Conservation (phyloP, 805 yeast species). For the Wickerhamomyces strasburgensis region DNA sequence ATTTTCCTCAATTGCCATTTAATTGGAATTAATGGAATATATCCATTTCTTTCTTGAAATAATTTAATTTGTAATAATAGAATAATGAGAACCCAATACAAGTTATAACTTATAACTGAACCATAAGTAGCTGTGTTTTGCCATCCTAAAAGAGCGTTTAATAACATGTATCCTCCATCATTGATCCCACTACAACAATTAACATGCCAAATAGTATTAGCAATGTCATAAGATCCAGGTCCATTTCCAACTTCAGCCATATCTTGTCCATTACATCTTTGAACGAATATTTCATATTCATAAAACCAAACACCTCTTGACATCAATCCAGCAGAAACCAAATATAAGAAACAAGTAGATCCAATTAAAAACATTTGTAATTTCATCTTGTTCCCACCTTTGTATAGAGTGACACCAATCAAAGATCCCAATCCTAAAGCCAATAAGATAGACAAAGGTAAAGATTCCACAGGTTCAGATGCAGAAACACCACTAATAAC, state of each 20-base stretch:
- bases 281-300: slow-evolving; percentile 72
- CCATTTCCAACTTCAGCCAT: slow-evolving; percentile 87
- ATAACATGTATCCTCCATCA: slow-evolving; percentile 90
- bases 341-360: slow-evolving; percentile 76
- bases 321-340: slow-evolving; percentile 84
- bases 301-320: slow-evolving; percentile 90
- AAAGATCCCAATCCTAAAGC: slow-evolving; percentile 59
- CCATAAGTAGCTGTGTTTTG: slow-evolving; percentile 91
- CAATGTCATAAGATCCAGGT: slow-evolving; percentile 85
- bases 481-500: slow-evolving; percentile 87
- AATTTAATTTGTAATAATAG: slow-evolving; percentile 41
- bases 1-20: slow-evolving; percentile 57
- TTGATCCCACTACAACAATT: slow-evolving; percentile 89
- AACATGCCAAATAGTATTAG: slow-evolving; percentile 84
- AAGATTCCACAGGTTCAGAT: slow-evolving; percentile 59
- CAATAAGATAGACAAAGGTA: slow-evolving; percentile 56
- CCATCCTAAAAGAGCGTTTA: slow-evolving; percentile 90
- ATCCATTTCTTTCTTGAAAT: slow-evolving; percentile 54
- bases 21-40: slow-evolving; percentile 58
- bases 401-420: slow-evolving; percentile 66
- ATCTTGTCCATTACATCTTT: slow-evolving; percentile 72
- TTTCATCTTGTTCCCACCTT: slow-evolving; percentile 74
- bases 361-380: slow-evolving; percentile 68
- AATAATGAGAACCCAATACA: slow-evolving; percentile 61
- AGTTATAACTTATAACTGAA: slow-evolving; percentile 66